Evolutionary conservation across 2,329 filamentous ascomycete species (phyloP).

Genomic region (Aschersonia sp.): DNA sequence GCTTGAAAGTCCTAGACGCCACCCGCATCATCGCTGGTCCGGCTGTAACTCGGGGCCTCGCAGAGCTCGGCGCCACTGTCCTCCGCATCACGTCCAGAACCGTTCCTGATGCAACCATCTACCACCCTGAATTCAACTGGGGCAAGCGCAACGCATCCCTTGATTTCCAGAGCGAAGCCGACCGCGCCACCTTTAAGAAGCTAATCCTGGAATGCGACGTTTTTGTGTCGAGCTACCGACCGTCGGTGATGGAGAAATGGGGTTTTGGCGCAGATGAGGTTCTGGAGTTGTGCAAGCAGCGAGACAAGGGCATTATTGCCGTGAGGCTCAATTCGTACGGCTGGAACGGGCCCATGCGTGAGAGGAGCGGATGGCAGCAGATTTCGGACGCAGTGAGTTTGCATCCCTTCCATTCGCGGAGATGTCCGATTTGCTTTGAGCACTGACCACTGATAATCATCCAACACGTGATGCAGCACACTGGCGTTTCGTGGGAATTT

Average conservation of each 20-base stretch:
- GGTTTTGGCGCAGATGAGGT: constrained; percentile 46
- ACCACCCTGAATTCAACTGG: constrained; percentile 57
- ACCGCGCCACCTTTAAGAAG: constrained; percentile 38
- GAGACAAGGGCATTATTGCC: constrained; percentile 50
- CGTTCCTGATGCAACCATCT: constrained; percentile 55
- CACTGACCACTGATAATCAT: too few relatives aligned
- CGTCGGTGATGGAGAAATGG: constrained; percentile 45
- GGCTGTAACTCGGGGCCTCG: constrained; percentile 52
- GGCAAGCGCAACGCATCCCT: constrained; percentile 54
- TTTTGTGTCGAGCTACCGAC: constrained; percentile 52
- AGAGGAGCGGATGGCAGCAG: constrained; percentile 55
- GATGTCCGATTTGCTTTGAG: neutral
- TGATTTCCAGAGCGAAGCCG: constrained; percentile 39
- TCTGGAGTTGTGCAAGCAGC: constrained; percentile 32
- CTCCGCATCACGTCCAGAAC: constrained; percentile 54
- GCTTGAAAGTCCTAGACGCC: constrained; percentile 59
- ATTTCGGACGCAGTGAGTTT: constrained; percentile 37
- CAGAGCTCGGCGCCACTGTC: constrained; percentile 60
- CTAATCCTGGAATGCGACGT: constrained; percentile 50
- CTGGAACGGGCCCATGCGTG: constrained; percentile 41
- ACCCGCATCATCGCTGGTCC: constrained; percentile 64
- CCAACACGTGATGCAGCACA: constrained; percentile 13
- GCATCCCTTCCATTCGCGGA: neutral
- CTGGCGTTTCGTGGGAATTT: constrained; percentile 44
- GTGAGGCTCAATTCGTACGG: constrained; percentile 62